These are phyloP conservation scores for Biancaea sappan DNA, from an alignment of 306 rosid genomes.

Conservation along the genomic window DNA sequence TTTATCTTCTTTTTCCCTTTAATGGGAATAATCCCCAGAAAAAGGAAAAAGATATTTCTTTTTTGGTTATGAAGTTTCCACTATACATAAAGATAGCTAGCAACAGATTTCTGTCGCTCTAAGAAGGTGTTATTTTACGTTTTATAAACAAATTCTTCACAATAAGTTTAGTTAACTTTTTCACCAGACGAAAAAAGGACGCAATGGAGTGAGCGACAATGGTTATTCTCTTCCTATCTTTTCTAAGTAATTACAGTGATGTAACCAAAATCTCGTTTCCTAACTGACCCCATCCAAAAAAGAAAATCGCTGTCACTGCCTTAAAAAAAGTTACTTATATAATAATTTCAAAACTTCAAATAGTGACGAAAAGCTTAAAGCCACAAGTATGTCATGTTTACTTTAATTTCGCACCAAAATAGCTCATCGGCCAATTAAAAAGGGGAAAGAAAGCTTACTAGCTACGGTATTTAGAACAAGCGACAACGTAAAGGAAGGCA, in stretches of 20 bases:
- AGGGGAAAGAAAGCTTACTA: neutral
- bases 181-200: too few species aligned
- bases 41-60: too few species aligned
- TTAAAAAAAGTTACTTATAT: too few species aligned
- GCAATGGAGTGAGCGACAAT: too few species aligned
- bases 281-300: too few species aligned
- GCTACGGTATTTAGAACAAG: too few species aligned
- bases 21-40: neutral
- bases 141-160: neutral
- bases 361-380: neutral
- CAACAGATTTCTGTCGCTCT: neutral
- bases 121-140: neutral
- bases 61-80: too few species aligned
- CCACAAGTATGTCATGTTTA: neutral
- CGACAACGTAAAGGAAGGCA: too few species aligned
- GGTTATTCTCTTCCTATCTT: neutral
- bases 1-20: neutral
- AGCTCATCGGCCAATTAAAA: too few species aligned
- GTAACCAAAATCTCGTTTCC: neutral
- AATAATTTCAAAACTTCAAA: neutral
- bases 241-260: neutral
- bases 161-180: neutral
- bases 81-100: neutral
- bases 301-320: too few species aligned
- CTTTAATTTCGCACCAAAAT: neutral